Percentiles rank a stretch among this genome's conserved stretches.
These are phyloP conservation scores for Pseudognaphalium luteoalbum DNA, from an alignment of 129 eudicot genomes.

Conservation along the genomic window DNA sequence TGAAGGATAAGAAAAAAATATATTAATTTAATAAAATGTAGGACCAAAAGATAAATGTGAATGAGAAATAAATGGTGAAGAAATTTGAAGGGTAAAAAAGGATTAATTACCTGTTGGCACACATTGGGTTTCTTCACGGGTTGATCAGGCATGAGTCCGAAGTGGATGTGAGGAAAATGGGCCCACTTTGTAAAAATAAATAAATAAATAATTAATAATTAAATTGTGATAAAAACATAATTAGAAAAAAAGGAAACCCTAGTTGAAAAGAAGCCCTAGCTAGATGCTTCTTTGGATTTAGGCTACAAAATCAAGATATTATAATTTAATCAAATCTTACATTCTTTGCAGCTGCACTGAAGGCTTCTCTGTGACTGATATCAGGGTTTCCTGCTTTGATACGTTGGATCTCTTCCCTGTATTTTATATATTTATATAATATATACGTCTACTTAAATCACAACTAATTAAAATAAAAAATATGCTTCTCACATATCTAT, in stretches of 20 bases:
- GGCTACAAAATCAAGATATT: conserved; percentile 16
- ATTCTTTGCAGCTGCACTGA: conserved; percentile 99
- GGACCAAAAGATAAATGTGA: conserved; percentile 30
- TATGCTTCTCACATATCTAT: conserved; percentile 11
- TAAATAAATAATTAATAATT: background rate
- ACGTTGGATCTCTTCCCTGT: conserved; percentile 99
- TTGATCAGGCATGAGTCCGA: conserved; percentile 99
- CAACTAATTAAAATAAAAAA: too few relatives aligned
- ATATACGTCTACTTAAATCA: background rate
- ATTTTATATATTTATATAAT: background rate
- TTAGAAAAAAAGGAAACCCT: conserved; percentile 38
- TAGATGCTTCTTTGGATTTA: conserved; percentile 19
- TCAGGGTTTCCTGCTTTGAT: conserved; percentile 99
- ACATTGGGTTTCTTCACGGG: conserved; percentile 98
- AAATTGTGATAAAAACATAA: background rate
- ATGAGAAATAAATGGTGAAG: conserved; percentile 15
- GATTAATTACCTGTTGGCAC: conserved; percentile 82
- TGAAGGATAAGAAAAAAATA: conserved; percentile 24
- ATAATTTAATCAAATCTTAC: conserved; percentile 43
- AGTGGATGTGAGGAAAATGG: conserved; percentile 99
- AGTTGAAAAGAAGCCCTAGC: conserved; percentile 33
- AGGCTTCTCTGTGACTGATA: conserved; percentile 99
- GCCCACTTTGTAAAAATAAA: conserved; percentile 72
- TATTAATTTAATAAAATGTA: background rate
- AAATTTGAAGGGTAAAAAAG: conserved; percentile 21